Conservation (phyloP, 2,329 filamentous ascomycete species). For the Clathrospora elynae region DNA sequence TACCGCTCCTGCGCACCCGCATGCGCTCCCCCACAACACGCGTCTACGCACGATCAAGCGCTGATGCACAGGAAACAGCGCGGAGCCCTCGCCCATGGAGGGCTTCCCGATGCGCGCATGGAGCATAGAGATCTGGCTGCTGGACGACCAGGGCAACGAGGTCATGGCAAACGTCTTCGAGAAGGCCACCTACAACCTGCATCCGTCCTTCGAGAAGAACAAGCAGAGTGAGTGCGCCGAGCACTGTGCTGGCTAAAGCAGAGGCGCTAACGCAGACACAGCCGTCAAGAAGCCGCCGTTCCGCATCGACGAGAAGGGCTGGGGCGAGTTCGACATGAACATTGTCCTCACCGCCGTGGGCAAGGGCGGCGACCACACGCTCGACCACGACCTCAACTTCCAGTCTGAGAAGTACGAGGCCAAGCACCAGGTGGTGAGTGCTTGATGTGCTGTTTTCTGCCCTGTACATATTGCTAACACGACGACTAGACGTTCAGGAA, state of each 20-base stretch:
- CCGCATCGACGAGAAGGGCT: slow-evolving; percentile 88
- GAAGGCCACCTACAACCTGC: slow-evolving; percentile 89
- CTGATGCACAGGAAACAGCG: slow-evolving; percentile 54
- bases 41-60: slow-evolving; percentile 15
- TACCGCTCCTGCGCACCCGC: slow-evolving; percentile 35
- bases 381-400: slow-evolving; percentile 94
- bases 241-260: background rate
- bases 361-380: slow-evolving; percentile 79
- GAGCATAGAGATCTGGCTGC: slow-evolving; percentile 82
- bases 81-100: slow-evolving; percentile 79
- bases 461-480: background rate
- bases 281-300: slow-evolving; percentile 84
- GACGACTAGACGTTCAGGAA: slow-evolving; percentile 76
- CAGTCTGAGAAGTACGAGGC: slow-evolving; percentile 78
- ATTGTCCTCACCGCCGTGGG: slow-evolving; percentile 83
- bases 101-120: slow-evolving; percentile 93
- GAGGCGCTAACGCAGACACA: slow-evolving; percentile 8
- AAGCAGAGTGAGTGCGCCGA: slow-evolving; percentile 68
- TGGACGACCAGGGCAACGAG: slow-evolving; percentile 86
- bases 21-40: slow-evolving; percentile 15
- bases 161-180: slow-evolving; percentile 83
- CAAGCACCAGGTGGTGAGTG: slow-evolving; percentile 71
- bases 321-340: slow-evolving; percentile 97
- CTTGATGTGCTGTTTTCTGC: background rate
- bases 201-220: slow-evolving; percentile 89